Base-by-base conservation (phyloP, 495 filamentous ascomycete genomes). In the Amphirosellinia nigrospora region DNA sequence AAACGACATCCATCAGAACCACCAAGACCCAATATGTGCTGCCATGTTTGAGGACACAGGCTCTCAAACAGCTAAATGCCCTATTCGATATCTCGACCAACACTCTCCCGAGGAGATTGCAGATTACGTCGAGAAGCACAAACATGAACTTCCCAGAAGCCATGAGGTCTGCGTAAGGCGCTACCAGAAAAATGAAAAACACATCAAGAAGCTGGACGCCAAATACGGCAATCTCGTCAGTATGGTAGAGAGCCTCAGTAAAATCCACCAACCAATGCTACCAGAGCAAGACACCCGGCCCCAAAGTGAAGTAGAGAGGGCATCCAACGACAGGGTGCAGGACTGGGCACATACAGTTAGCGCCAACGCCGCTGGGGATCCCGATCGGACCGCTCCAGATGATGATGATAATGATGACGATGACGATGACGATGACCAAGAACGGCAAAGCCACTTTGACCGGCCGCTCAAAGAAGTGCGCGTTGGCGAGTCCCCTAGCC, bases 51-150 rank as follows among this genome's bases (percentile, higher is more conserved):
- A 86, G 38, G 85, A 87, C 48, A 78, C 81, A 21, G 71, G 78
- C 63, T 88, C 88, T 0, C 84, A 84, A 28, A 79, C 82, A 38
- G 86, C 86, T 10, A 89, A 91, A 75, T 97, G 94, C 79, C 94
- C 94, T 1, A 97, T 97, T 70, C 91, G 94, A 41, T 96, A 90
- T 77, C 81, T 97, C 70, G 90, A 97, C 75, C 90, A 96, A 77
- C 93, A 96, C 77, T 92, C 92, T 1, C 93, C 94, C 1, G 93
- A 96, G 82, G 94, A 97, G 78, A 89, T 97, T 58, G 94, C 94
- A 19, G 84, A 89, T 70, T 97, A 97, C 74, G 91, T 97, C 65
- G 92, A 97, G 77, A 91, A 88, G 28, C 94, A 97, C 82, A 97
- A 97, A 77, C 94, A 97, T 74, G 92, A 97, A 72, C 88, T 97